Evolutionary conservation across 441 rosid genomes (phyloP), one percentile per base, ranked within the genome.

Genomic region (Euphorbia celastroides): DNA sequence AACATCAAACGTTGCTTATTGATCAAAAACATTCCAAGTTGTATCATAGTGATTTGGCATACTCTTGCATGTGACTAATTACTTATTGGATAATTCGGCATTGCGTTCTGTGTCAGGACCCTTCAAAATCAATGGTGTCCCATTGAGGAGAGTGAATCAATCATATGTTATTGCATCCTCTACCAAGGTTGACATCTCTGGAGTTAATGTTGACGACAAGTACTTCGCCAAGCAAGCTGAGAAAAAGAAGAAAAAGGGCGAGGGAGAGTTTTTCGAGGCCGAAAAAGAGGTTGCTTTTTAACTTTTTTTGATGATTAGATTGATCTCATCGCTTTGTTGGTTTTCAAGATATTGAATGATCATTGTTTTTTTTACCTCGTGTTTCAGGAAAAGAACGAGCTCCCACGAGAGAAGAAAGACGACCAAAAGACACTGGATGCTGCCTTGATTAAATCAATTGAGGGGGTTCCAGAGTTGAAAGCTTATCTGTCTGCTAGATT

Each of bases 121-220:
- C 31, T 92, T 86, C 72, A 89, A 88, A 86, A 75, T 88, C 62
- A 92, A 92, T 63, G 98, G 93, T 65, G 97, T 90, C 31, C 98
- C 97, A 36, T 68, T 92, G 44, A 84, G 98, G 70, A 82, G 96
- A 65, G 93, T 89, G 28, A 89, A 88, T 68, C 98, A 86, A 54
- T 67, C 95, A 0, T 92, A 90, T 62, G 93, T 90, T 22, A 80
- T 89, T 57, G 95, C 79, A 36, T 86, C 95, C 41, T 92, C 96
- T 60, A 89, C 98, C 48, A 86, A 92, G 85, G 83, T 88, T 46
- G 93, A 90, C 67, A 79, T 85, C 54, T 72, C 90, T 23, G 95
- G 92, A 23, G 82, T 85, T 32, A 80, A 75, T 70, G 67, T 71
- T 20, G 88, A 86, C 34, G 97, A 92, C 74, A 85, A 88, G 73